A percentile compares a stretch with the other conserved stretches of the same genome.
These are phyloP conservation scores for Trichopus zeylanicus DNA, from an alignment of 116 monocot genomes.

Conservation along the genomic window DNA sequence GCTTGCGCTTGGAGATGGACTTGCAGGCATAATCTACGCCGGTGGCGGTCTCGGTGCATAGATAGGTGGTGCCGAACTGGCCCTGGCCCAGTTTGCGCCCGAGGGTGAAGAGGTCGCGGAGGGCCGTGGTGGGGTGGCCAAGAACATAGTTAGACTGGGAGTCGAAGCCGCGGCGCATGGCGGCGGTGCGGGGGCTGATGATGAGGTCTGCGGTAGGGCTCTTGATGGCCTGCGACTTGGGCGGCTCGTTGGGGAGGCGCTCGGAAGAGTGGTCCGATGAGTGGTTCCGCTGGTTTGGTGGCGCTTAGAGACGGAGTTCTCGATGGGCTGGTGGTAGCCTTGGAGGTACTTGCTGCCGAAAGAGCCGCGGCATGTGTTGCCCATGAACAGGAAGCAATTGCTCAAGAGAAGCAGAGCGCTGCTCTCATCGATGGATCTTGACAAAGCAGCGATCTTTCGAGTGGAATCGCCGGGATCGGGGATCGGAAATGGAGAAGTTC, in stretches of 20 bases:
- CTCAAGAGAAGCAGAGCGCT: too few species aligned
- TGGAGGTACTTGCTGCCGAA: slow-evolving; percentile 27
- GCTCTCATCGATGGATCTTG: slow-evolving; percentile 1
- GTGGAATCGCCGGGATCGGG: background rate
- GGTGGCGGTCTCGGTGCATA: slow-evolving; percentile 54
- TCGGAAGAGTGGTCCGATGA: background rate
- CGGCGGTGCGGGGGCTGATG: background rate
- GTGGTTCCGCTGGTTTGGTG: background rate
- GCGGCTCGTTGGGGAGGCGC: background rate
- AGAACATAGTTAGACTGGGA: slow-evolving; percentile 25
- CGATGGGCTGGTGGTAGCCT: slow-evolving; percentile 10
- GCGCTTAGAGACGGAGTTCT: slow-evolving; percentile 4
- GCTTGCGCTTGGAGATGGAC: slow-evolving; percentile 62
- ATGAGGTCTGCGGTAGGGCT: background rate
- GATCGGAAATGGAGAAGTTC: background rate
- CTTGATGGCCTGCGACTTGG: background rate
- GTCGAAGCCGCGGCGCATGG: slow-evolving; percentile 4
- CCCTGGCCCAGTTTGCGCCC: slow-evolving; percentile 61
- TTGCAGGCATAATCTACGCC: slow-evolving; percentile 59
- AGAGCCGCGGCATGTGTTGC: slow-evolving; percentile 49
- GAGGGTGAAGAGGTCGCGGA: slow-evolving; percentile 43
- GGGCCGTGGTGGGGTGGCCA: slow-evolving; percentile 39
- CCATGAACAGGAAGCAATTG: slow-evolving; percentile 36
- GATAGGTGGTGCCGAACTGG: slow-evolving; percentile 61
- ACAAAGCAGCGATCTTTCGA: too few species aligned